Conservation (phyloP, 2,329 filamentous ascomycete genomes). For the Alternaria gaisen region DNA sequence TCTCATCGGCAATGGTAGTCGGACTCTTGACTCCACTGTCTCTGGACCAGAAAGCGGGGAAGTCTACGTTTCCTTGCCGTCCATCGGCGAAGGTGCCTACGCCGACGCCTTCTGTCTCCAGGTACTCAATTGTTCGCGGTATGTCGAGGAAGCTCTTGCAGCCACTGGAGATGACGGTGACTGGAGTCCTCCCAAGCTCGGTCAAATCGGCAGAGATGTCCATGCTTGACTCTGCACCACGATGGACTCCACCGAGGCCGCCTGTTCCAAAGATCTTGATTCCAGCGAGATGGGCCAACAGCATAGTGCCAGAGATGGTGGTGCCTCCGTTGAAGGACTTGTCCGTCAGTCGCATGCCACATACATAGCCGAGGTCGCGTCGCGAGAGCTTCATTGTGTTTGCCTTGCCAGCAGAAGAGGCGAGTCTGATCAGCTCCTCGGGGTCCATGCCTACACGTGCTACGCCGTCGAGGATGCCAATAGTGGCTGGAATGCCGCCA, state of each 20-base stretch:
- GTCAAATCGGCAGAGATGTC: conserved; percentile 96
- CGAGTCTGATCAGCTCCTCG: conserved; percentile 76
- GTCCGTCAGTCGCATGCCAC: conserved; percentile 74
- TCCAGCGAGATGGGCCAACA: conserved; percentile 84
- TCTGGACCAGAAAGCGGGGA: conserved; percentile 91
- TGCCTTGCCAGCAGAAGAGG: conserved; percentile 69
- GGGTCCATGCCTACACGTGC: conserved; percentile 79
- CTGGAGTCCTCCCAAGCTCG: conserved; percentile 86
- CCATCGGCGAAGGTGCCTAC: conserved; percentile 92
- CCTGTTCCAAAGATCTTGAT: conserved; percentile 95
- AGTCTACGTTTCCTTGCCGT: conserved; percentile 75
- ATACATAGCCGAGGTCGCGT: conserved; percentile 83
- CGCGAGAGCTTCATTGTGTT: conserved; percentile 83
- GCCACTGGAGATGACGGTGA: conserved; percentile 88
- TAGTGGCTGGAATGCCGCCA: conserved; percentile 84
- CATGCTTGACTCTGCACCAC: conserved; percentile 84
- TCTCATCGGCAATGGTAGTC: conserved; percentile 74
- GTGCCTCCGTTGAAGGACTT: conserved; percentile 84
- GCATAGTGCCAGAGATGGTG: conserved; percentile 91
- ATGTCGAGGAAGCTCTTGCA: conserved; percentile 98
- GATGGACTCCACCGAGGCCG: conserved; percentile 92
- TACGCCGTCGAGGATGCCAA: conserved; percentile 84
- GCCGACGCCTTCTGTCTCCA: conserved; percentile 77
- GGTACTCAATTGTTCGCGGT: conserved; percentile 82
- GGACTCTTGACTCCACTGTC: conserved; percentile 87